Evolutionary conservation across 257 asterid genomes (phyloP).

Genomic region (Forsythia suspensa): DNA sequence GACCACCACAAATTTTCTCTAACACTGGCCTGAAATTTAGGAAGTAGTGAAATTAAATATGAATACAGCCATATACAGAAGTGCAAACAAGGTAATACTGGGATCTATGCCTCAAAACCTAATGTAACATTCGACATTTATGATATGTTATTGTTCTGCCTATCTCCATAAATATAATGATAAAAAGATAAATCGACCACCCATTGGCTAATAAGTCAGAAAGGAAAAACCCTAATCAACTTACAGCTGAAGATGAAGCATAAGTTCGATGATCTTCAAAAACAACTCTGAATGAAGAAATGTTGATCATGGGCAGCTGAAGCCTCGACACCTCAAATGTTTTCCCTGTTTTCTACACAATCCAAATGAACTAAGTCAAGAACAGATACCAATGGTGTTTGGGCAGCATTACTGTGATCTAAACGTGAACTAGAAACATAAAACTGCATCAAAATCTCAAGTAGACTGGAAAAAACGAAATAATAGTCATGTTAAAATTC

Average conservation of each 20-base stretch:
- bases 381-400: constrained; percentile 21
- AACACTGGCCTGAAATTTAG: constrained; percentile 57
- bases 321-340: constrained; percentile 79
- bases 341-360: constrained; percentile 82
- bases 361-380: constrained; percentile 28
- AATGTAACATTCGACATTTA: background rate
- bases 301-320: constrained; percentile 80
- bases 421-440: constrained; percentile 19
- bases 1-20: constrained; percentile 79
- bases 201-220: background rate
- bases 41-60: constrained; percentile 14
- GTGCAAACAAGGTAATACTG: background rate
- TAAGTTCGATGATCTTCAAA: constrained; percentile 95
- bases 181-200: constrained; percentile 8
- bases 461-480: background rate
- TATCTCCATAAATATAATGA: background rate
- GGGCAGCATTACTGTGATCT: constrained; percentile 10
- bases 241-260: constrained; percentile 86
- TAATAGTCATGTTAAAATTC: background rate
- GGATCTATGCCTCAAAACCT: background rate
- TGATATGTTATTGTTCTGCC: background rate
- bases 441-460: constrained; percentile 19
- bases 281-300: constrained; percentile 59
- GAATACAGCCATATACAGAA: constrained; percentile 7
- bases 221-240: constrained; percentile 33